Base-by-base conservation (phyloP, 176 grass and related monocot genomes). In the Juncus effusus region DNA sequence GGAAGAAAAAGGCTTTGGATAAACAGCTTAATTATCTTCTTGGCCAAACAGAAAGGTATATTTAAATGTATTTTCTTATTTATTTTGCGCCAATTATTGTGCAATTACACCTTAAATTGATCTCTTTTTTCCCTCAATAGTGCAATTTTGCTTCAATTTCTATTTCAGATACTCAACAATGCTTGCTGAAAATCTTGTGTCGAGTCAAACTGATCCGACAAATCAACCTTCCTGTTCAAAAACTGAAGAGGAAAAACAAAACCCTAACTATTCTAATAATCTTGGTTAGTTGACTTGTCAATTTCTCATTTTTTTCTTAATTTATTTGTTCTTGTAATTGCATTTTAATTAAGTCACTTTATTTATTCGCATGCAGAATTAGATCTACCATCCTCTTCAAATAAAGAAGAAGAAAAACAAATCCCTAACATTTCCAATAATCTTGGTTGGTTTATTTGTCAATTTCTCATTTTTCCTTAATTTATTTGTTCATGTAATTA, bases 21-120 rank as follows among this genome's bases (percentile, higher is more conserved):
- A 99, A 93, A 64, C 94, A 99, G 56, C 94, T 99, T 76, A 79
- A 93, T 89, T 99, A 93, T 60, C 94, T 99, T 78, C 74, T 99
- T 74, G 94, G 88, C 52, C 94, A 99, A 64, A 99, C 94, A 75
- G 88, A 99, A 75, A 99, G 94, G 94, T 97, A 89, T 19, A 41
- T 6, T 2, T 14, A 76, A 52, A 28, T 70, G 44, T 2, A 47
- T 6, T 47, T 47, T 6, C 4, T 47, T 47, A 47, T 9, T 47
- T 9, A 10, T 70, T 62, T 9, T 71, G 40, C 12, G 42, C 53
- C 68, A 36, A 4, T 63, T 51, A 81, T 16, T 11, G 9, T 54
- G 40, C 70, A 8, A 5, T 62, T 74, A 9, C 39, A 61, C 8
- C 56, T 19, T 6, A 63, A 5, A 6, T 11, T 36, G 2, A 47